Evolutionary conservation across 805 yeast species (phyloP), one percentile per base, ranked within the genome.

Genomic region (Suhomyces vadensis): DNA sequence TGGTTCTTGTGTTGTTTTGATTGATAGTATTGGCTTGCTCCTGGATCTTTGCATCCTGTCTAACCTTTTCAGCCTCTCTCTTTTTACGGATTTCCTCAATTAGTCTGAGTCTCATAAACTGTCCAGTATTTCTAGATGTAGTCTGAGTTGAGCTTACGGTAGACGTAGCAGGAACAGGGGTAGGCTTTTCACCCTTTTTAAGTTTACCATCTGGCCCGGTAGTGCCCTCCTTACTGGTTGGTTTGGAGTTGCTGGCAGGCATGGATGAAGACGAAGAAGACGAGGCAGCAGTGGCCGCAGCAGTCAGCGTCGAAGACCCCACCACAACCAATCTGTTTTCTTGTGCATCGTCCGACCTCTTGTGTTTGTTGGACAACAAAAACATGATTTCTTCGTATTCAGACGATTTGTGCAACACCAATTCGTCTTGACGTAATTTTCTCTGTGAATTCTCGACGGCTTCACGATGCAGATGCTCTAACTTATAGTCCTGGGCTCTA

Each of bases 351-450:
- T 68, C 73, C 19, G 67, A 60, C 38, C 61, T 61, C 45, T 64
- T 70, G 48, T 68, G 61, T 47, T 66, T 70, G 47, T 64, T 65
- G 3, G 75, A 69, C 29, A 72, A 59, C 38, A 72, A 57, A 43
- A 71, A 61, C 98, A 92, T 92, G 59, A 90, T 72, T 58, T 88
- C 95, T 63, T 94, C 98, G 67, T 87, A 89, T 51, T 89, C 95
- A 2, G 72, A 64, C 1, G 91, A 81, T 54, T 86, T 86, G 59
- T 89, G 96, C 29, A 73, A 42, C 3, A 69, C 61, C 51, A 70
- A 49, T 48, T 67, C 73, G 41, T 72, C 76, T 51, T 65, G 72
- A 49, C 70, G 74, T 47, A 71, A 58, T 51, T 67, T 69, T 29
- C 75, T 61, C 10, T 57, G 53, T 4, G 60, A 57, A 7, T 50